A percentile compares a stretch with the other conserved stretches of the same genome.
phyloP scores from a whole-genome alignment of 306 rosid species.

The Dryas drummondii region DNA sequence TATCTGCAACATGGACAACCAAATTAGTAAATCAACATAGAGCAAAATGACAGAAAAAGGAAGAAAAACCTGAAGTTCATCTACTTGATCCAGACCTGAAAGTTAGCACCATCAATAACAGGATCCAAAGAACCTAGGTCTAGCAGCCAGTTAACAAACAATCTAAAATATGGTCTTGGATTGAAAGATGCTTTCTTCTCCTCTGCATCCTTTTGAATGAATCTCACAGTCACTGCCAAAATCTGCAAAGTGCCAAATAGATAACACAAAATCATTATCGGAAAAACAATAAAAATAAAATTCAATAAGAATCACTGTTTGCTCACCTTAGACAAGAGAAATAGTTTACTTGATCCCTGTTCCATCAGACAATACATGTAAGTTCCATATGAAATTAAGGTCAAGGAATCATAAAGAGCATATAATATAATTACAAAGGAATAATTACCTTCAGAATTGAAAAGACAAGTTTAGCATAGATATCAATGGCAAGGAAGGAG shows the following conservation, averaged over 20 bases:
- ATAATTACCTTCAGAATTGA: conserved; percentile 73
- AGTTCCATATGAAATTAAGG: background rate
- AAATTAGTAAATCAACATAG: conserved; percentile 23
- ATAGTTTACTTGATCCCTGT: conserved; percentile 77
- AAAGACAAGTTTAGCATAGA: conserved; percentile 77
- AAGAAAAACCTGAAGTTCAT: conserved; percentile 6
- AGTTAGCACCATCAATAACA: conserved; percentile 80
- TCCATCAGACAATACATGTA: conserved; percentile 25
- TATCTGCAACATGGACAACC: conserved; percentile 53
- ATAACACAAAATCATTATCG: conserved; percentile 22
- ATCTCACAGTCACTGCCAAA: conserved; percentile 70
- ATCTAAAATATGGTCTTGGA: conserved; percentile 89
- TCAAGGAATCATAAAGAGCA: background rate
- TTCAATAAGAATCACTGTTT: background rate
- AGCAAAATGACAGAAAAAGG: conserved; percentile 9
- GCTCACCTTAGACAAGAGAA: conserved; percentile 76
- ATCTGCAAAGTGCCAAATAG: conserved; percentile 52
- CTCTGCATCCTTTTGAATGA: conserved; percentile 78
- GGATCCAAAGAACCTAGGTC: conserved; percentile 93
- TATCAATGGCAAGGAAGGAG: conserved; percentile 86
- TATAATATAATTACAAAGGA: background rate
- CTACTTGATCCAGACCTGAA: conserved; percentile 59
- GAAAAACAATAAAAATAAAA: background rate
- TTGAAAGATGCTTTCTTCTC: conserved; percentile 84
- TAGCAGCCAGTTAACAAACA: conserved; percentile 83